Conservation (phyloP, 1,284 basidiomycete species). For the Vanrija humicola region DNA sequence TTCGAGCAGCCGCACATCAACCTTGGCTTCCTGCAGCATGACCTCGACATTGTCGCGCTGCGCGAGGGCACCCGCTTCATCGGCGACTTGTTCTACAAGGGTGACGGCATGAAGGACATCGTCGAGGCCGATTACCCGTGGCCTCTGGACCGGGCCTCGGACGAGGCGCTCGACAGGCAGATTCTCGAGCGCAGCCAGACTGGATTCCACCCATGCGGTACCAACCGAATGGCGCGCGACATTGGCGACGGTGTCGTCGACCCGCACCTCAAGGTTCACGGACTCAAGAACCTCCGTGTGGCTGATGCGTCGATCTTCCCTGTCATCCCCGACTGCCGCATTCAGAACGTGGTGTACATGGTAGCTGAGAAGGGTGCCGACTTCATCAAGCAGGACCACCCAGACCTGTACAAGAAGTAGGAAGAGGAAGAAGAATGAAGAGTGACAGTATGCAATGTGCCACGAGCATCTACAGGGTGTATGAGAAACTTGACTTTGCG, state of each 20-base stretch:
- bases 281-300: constrained; percentile 53
- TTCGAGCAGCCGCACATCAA: constrained; percentile 61
- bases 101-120: constrained; percentile 31
- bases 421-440: background rate
- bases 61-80: constrained; percentile 12
- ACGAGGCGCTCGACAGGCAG: constrained; percentile 34
- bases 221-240: constrained; percentile 62
- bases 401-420: constrained; percentile 8
- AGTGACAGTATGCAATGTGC: no score
- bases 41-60: constrained; percentile 41
- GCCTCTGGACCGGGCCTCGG: constrained; percentile 9
- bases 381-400: constrained; percentile 53
- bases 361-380: constrained; percentile 64
- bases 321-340: constrained; percentile 50
- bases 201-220: constrained; percentile 59
- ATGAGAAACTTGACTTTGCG: constrained; percentile 11
- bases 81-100: constrained; percentile 15
- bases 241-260: constrained; percentile 63
- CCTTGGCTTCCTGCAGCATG: constrained; percentile 55
- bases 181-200: constrained; percentile 42
- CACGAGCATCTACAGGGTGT: constrained; percentile 10
- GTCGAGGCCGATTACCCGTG: constrained; percentile 21
- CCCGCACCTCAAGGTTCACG: constrained; percentile 60
- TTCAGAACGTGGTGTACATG: constrained; percentile 53
- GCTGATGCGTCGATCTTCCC: constrained; percentile 52